Percentiles rank a stretch among this genome's conserved stretches.
These are phyloP conservation scores for Cryptomeria japonica DNA, from an alignment of 75 land plant species.

Conservation along the genomic window DNA sequence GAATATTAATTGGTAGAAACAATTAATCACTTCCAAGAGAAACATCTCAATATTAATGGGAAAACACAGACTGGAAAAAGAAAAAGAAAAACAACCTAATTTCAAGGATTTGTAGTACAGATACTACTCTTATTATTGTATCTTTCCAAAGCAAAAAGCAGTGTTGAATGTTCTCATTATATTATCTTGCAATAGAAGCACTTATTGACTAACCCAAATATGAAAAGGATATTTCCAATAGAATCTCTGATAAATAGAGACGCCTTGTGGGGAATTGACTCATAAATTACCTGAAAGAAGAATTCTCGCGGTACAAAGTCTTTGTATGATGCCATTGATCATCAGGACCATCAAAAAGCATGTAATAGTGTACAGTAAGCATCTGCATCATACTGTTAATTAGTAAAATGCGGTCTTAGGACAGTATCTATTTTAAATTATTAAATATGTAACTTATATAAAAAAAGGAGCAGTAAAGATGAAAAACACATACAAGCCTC, in stretches of 20 bases:
- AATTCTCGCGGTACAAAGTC: constrained; percentile 59
- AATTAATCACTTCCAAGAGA: neutral
- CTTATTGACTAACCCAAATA: neutral
- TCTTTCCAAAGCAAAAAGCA: neutral
- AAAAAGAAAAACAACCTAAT: neutral
- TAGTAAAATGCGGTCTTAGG: neutral
- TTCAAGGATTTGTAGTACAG: neutral
- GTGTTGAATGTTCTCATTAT: neutral
- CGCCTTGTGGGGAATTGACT: neutral
- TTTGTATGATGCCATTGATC: constrained; percentile 80
- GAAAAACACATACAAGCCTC: neutral
- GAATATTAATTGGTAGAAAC: neutral
- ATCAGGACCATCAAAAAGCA: constrained; percentile 91
- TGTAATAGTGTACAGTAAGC: constrained; percentile 95
- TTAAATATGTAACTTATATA: neutral
- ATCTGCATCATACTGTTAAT: constrained; percentile 53
- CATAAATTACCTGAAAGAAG: constrained; percentile 67
- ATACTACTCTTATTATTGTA: neutral
- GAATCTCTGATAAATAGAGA: neutral
- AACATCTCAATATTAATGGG: neutral
- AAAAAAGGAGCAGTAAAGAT: neutral
- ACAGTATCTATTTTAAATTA: neutral
- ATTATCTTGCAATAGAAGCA: neutral
- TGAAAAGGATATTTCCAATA: neutral
- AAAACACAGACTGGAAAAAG: neutral